These are phyloP conservation scores for Dryas alaskensis DNA, from an alignment of 306 rosid genomes.

Conservation along the genomic window DNA sequence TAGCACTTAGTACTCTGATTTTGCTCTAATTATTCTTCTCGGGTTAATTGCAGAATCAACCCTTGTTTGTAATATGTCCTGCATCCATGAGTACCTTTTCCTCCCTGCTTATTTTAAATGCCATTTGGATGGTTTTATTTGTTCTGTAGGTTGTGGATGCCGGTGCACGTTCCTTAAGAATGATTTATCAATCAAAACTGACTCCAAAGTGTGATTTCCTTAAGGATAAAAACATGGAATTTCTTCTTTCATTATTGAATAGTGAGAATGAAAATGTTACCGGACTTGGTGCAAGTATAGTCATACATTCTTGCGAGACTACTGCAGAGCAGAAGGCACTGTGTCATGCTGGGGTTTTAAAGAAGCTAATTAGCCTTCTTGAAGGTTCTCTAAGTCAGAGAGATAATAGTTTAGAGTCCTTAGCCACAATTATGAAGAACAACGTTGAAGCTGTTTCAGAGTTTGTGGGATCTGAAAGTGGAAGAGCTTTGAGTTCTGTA, in stretches of 20 bases:
- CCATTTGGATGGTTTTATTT: slow-evolving; percentile 6
- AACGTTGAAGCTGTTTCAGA: slow-evolving; percentile 65
- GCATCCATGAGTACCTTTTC: not conserved
- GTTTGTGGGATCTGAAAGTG: slow-evolving; percentile 58
- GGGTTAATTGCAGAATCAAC: slow-evolving; percentile 1
- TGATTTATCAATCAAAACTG: slow-evolving; percentile 87
- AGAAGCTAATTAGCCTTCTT: slow-evolving; percentile 68
- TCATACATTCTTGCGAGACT: slow-evolving; percentile 76
- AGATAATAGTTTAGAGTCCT: slow-evolving; percentile 87
- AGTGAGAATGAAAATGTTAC: slow-evolving; percentile 80
- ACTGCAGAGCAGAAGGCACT: slow-evolving; percentile 57
- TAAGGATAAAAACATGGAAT: slow-evolving; percentile 51
- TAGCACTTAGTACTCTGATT: not conserved
- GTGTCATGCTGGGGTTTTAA: slow-evolving; percentile 60
- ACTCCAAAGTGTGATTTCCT: slow-evolving; percentile 86
- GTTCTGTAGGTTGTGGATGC: slow-evolving; percentile 78
- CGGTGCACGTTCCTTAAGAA: slow-evolving; percentile 78
- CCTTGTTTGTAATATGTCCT: not conserved
- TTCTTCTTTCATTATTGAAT: slow-evolving; percentile 71
- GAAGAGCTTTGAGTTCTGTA: slow-evolving; percentile 60
- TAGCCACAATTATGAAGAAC: slow-evolving; percentile 59
- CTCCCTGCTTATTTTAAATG: slow-evolving; percentile 13
- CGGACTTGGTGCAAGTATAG: slow-evolving; percentile 85
- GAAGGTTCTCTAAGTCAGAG: slow-evolving; percentile 79
- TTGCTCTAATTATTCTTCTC: not conserved